These are phyloP conservation scores for Pedinophyceae sp. DNA, from an alignment of 139 green algal genomes.

Conservation along the genomic window DNA sequence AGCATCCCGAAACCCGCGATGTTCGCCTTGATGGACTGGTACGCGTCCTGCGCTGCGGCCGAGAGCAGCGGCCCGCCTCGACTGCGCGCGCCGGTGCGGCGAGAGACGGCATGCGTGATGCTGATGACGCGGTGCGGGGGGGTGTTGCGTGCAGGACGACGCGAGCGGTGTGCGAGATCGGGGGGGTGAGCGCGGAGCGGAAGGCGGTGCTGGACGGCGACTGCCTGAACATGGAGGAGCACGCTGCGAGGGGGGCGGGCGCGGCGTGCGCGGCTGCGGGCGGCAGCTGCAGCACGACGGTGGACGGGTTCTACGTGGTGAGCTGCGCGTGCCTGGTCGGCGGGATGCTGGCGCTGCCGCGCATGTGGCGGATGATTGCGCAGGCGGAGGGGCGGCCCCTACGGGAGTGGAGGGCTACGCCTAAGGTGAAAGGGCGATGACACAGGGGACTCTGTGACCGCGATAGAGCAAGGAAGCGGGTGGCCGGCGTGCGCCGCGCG, in stretches of 20 bases:
- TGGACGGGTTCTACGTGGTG: not conserved
- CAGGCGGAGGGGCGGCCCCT: no score
- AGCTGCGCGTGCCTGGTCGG: not conserved
- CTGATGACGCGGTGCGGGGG: not conserved
- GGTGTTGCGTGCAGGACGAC: not conserved
- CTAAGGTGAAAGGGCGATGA: no score
- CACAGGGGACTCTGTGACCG: no score
- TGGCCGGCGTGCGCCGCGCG: no score
- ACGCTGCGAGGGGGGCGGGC: not conserved
- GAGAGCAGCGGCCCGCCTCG: not conserved
- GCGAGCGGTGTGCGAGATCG: not conserved
- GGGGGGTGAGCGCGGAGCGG: no score
- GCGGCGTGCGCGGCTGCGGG: not conserved
- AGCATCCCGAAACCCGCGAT: slow-evolving; percentile 53
- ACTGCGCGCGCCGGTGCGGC: not conserved
- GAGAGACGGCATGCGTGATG: not conserved
- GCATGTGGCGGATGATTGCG: no score
- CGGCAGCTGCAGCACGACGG: not conserved
- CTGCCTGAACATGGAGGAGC: not conserved
- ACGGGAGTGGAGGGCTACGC: no score
- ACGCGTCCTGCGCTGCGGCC: not conserved
- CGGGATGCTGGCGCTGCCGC: no score
- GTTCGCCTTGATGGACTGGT: slow-evolving; percentile 20
- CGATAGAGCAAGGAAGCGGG: no score
- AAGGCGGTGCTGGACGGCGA: no score